Evolutionary conservation across 768 basidiomycete genomes (phyloP).

Genomic region (Tricholoma matsutake): DNA sequence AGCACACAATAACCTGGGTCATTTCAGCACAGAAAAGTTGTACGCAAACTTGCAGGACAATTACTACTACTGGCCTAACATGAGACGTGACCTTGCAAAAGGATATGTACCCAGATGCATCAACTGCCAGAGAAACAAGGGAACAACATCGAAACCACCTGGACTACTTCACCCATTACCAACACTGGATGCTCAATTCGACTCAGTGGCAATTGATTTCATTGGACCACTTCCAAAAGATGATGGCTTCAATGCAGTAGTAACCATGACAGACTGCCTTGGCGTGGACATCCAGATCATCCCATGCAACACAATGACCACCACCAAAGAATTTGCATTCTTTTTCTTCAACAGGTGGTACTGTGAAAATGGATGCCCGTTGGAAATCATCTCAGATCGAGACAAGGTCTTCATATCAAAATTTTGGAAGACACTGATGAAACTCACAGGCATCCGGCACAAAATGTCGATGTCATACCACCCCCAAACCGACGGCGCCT

Average conservation of each 20-base stretch:
- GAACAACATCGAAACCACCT: too few species aligned
- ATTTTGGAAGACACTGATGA: slow-evolving; percentile 7
- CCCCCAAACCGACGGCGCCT: background rate
- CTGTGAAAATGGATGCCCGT: slow-evolving; percentile 29
- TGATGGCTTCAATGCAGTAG: slow-evolving; percentile 23
- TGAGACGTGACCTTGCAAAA: too few species aligned
- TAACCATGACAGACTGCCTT: slow-evolving; percentile 16
- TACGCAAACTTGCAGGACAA: too few species aligned
- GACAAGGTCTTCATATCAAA: slow-evolving; percentile 30
- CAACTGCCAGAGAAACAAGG: too few species aligned
- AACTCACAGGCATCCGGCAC: background rate
- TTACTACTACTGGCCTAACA: too few species aligned
- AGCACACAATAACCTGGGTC: too few species aligned
- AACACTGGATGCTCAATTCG: background rate
- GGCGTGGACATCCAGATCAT: slow-evolving; percentile 4
- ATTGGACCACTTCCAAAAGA: slow-evolving; percentile 18
- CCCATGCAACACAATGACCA: slow-evolving; percentile 7
- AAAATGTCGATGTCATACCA: background rate
- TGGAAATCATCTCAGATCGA: slow-evolving; percentile 27
- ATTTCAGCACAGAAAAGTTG: too few species aligned
- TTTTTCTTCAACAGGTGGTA: slow-evolving; percentile 28
- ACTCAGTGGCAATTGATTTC: too few species aligned
- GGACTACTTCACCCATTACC: background rate
- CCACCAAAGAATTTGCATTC: slow-evolving; percentile 19
- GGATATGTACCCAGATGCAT: too few species aligned